These are phyloP conservation scores for Castanopsis chinensis DNA, from an alignment of 306 rosid genomes.

Conservation along the genomic window DNA sequence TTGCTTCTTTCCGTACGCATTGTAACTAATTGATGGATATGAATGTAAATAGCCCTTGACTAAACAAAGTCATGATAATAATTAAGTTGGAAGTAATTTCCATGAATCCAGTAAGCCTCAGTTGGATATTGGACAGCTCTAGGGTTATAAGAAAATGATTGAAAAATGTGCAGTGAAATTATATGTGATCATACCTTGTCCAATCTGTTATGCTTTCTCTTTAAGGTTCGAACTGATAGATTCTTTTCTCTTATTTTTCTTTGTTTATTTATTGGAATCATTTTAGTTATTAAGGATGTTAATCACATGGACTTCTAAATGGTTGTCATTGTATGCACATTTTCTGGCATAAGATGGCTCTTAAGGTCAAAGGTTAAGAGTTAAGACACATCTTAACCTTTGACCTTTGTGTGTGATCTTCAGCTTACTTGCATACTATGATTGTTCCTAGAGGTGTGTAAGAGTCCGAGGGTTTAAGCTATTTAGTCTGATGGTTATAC, in stretches of 20 bases:
- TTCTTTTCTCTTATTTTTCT: not conserved
- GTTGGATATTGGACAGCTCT: not conserved
- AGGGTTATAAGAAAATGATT: not conserved
- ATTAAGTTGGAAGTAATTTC: not conserved
- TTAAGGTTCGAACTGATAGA: not conserved
- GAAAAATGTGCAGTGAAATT: not conserved
- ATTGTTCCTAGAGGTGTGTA: too few species aligned
- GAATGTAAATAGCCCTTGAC: not conserved
- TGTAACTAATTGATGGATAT: not conserved
- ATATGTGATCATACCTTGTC: not conserved
- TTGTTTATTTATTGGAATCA: not conserved
- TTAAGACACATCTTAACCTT: too few species aligned
- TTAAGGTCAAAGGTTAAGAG: too few species aligned
- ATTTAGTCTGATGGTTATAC: too few species aligned
- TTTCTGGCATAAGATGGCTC: too few species aligned
- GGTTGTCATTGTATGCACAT: too few species aligned
- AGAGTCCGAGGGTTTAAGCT: too few species aligned
- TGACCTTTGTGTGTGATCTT: too few species aligned
- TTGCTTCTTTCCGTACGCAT: not conserved
- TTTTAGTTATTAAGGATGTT: not conserved
- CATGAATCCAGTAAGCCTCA: not conserved
- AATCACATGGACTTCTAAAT: not conserved
- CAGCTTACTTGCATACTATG: too few species aligned
- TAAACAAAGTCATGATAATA: not conserved
- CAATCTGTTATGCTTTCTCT: not conserved